phyloP scores from a whole-genome alignment of 306 rosid genomes.

The Lablab purpureus region DNA sequence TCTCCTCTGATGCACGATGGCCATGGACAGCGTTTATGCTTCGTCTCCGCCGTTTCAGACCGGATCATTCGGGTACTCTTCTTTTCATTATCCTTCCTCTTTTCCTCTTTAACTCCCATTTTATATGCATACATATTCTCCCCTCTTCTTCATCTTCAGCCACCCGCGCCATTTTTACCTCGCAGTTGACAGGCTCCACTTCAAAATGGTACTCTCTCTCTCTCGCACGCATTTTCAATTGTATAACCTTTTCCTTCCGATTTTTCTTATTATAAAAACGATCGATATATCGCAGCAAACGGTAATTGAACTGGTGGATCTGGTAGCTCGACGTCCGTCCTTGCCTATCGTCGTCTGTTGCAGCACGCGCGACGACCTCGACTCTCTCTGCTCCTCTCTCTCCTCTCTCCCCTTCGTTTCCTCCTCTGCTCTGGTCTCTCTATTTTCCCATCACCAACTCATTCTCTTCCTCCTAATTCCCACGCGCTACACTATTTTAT shows the following conservation, averaged over 20 bases:
- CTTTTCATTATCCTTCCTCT: not conserved
- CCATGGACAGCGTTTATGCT: slow-evolving; percentile 51
- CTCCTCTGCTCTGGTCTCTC: slow-evolving; percentile 64
- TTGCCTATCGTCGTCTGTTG: slow-evolving; percentile 81
- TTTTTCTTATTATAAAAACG: not conserved
- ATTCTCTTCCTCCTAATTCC: not conserved
- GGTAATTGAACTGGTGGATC: slow-evolving; percentile 70
- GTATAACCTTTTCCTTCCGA: not conserved
- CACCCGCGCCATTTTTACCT: slow-evolving; percentile 85
- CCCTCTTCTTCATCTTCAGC: slow-evolving; percentile 43
- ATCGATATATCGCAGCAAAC: slow-evolving; percentile 32
- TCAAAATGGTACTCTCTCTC: slow-evolving; percentile 63
- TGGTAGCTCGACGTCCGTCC: slow-evolving; percentile 73
- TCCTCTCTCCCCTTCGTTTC: slow-evolving; percentile 71
- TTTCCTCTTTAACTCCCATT: not conserved
- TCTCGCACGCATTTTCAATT: not conserved
- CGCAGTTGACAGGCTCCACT: slow-evolving; percentile 82
- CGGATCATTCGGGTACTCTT: slow-evolving; percentile 27
- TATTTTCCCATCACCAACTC: not conserved
- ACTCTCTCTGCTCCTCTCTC: slow-evolving; percentile 76
- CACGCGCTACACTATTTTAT: not conserved
- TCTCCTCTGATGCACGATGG: slow-evolving; percentile 37
- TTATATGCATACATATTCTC: not conserved
- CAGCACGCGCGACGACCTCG: slow-evolving; percentile 89
- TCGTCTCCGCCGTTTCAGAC: slow-evolving; percentile 42